Base-by-base conservation (phyloP, 441 rosid species). In the Gossypium schwendimanii region DNA sequence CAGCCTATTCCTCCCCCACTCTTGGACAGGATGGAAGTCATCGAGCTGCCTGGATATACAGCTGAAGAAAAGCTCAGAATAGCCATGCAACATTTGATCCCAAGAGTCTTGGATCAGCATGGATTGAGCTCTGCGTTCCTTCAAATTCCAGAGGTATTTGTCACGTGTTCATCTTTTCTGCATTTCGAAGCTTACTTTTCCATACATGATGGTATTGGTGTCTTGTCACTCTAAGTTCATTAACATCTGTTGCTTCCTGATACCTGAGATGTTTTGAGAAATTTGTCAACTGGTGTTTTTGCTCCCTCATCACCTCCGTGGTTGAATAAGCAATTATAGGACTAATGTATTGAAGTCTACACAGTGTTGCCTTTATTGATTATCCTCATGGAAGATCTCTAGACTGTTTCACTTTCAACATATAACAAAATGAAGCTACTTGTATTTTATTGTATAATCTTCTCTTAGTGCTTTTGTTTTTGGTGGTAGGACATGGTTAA, bases 1-100 rank as follows among this genome's bases (percentile, higher is more conserved):
- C 97, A 93, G 80, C 99, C 97, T 73, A 91, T 96, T 76, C 97
- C 99, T 76, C 95, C 99, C 17, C 86, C 99, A 47, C 93, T 96
- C 49, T 81, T 90, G 70, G 99, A 96, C 81, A 88, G 98, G 85
- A 93, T 96, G 99, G 98, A 96, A 84, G 92, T 91, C 64, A 93
- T 96, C 75, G 99, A 96, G 83, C 87, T 96, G 64, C 98, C 99
- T 73, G 99, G 98, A 61, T 96, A 96, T 83, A 93, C 97, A 12
- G 93, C 87, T 71, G 99, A 93, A 79, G 98, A 96, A 82, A 96
- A 96, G 85, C 96, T 93, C 66, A 86, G 79, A 80, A 96, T 93
- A 83, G 95, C 98, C 61, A 88, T 90, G 90, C 87, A 79, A 44
- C 94, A 93, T 89, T 83, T 96, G 80, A 89, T 96, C 81, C 99